These are phyloP conservation scores for Neolentinus lepideus DNA, from an alignment of 1,284 basidiomycete genomes.

Conservation along the genomic window DNA sequence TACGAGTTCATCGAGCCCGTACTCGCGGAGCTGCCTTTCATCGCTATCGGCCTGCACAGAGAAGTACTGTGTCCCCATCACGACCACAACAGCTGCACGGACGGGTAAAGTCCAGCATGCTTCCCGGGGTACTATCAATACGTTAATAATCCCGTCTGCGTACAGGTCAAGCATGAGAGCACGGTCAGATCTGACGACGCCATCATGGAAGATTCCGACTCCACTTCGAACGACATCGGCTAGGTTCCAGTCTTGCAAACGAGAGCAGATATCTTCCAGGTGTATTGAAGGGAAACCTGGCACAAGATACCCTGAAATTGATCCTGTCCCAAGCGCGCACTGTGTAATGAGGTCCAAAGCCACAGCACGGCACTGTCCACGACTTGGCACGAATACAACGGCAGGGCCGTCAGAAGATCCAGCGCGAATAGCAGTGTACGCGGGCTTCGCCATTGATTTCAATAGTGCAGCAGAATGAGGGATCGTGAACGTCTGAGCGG, in stretches of 20 bases:
- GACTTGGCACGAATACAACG: conserved; percentile 90
- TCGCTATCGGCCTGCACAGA: conserved; percentile 28
- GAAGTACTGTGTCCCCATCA: conserved; percentile 91
- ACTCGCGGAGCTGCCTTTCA: conserved; percentile 73
- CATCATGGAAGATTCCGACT: conserved; percentile 83
- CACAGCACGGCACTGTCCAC: conserved; percentile 69
- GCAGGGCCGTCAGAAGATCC: conserved; percentile 40
- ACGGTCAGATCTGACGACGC: conserved; percentile 67
- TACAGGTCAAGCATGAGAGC: conserved; percentile 79
- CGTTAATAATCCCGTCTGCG: conserved; percentile 73
- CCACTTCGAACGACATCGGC: conserved; percentile 82
- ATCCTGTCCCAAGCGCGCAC: conserved; percentile 72
- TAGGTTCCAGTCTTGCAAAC: conserved; percentile 62
- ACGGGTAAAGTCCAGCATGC: conserved; percentile 84
- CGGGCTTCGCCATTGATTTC: conserved; percentile 91
- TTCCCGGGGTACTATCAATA: conserved; percentile 79
- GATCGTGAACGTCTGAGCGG: conserved; percentile 78
- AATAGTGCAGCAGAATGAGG: conserved; percentile 84
- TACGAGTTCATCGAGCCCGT: conserved; percentile 75
- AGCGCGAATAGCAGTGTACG: conserved; percentile 59
- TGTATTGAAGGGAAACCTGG: conserved; percentile 42
- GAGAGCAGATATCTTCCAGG: conserved; percentile 54
- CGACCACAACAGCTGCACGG: conserved; percentile 74
- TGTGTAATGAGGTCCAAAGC: conserved; percentile 86
- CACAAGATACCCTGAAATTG: conserved; percentile 67